These are phyloP conservation scores for Boletus vinaceobasis DNA, from an alignment of 768 basidiomycete species.

Conservation along the genomic window DNA sequence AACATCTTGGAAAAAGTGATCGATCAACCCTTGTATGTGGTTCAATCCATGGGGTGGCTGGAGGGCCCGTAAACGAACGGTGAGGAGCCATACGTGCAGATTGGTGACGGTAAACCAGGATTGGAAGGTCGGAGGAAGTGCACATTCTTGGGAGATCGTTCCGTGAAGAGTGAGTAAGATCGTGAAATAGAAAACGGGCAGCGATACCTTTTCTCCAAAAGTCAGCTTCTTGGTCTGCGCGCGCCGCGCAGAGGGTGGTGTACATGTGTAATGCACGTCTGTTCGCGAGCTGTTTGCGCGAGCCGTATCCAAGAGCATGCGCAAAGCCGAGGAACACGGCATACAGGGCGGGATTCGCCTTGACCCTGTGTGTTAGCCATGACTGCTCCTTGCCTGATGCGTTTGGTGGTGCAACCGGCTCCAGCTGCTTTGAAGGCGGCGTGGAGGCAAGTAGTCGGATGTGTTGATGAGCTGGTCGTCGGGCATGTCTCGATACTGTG, in stretches of 20 bases:
- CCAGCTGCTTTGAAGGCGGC: constrained; percentile 4
- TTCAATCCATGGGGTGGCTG: constrained; percentile 60
- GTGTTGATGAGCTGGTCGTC: constrained; percentile 7
- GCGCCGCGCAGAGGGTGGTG: constrained; percentile 49
- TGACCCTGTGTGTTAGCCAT: constrained; percentile 57
- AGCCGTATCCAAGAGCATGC: constrained; percentile 55
- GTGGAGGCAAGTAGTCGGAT: constrained; percentile 13
- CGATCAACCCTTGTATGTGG: constrained; percentile 80
- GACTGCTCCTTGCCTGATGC: constrained; percentile 28
- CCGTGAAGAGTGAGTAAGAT: neutral
- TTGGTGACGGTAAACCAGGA: constrained; percentile 96
- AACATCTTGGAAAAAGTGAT: constrained; percentile 93
- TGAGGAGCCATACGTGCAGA: constrained; percentile 88
- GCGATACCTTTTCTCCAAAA: constrained; percentile 68
- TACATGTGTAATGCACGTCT: constrained; percentile 58
- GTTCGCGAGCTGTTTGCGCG: constrained; percentile 58
- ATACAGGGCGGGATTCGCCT: constrained; percentile 46
- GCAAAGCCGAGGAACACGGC: constrained; percentile 47
- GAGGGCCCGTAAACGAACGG: constrained; percentile 82
- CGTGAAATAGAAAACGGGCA: neutral
- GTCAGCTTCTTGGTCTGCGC: constrained; percentile 53
- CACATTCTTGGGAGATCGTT: constrained; percentile 53
- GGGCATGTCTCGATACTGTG: neutral
- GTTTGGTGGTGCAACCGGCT: constrained; percentile 1
- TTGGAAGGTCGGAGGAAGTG: constrained; percentile 89